Base-by-base conservation (phyloP, 2,329 filamentous ascomycete genomes). In the Fusarium sacchari region DNA sequence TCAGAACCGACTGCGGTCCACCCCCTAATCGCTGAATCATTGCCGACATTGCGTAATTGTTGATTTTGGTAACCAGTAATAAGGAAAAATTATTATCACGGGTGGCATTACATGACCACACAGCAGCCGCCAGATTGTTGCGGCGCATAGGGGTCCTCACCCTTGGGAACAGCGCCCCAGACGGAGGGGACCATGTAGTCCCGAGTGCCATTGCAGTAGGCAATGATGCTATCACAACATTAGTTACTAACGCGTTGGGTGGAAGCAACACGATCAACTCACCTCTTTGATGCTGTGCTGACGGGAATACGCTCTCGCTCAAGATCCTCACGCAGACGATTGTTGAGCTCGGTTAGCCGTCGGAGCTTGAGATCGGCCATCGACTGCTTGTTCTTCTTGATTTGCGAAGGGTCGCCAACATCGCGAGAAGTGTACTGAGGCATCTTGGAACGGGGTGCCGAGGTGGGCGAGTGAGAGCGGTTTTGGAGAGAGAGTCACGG, bases 131-230 rank as follows among this genome's bases (percentile, higher is more conserved):
- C 93, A 77, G 90, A 94, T 86, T 97, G 94, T 87, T 97, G 96
- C 77, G 96, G 96, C 80, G 96, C 95, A 83, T 99, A 99, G n/a
- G 96, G 96, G 82, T 99, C 96, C 82, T 98, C 96, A 83, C 93
- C 92, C 88, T 95, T 96, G 81, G 97, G 94, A 75, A 98, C 94
- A 70, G 92, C 90, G 77, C 96, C 96, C 96, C 96, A 99, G 83
- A 97, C 94, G 60, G 95, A 97, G 58, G 95, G 95, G 60, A 98
- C 95, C 96, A 99, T 98, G 87, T 97, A 98, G 83, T 99, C 96
- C 84, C 96, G 93, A 78, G 96, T 98, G 84, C 94, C 95, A 84
- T 97, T 97, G 85, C 96, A 98, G 87, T 98, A 98, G 78, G 94
- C 94, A 83, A 98, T 98, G 83, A 98, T 93, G 84, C 96, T 99